phyloP scores from a whole-genome alignment of 306 rosid genomes.

The Fragaria ananassa region DNA sequence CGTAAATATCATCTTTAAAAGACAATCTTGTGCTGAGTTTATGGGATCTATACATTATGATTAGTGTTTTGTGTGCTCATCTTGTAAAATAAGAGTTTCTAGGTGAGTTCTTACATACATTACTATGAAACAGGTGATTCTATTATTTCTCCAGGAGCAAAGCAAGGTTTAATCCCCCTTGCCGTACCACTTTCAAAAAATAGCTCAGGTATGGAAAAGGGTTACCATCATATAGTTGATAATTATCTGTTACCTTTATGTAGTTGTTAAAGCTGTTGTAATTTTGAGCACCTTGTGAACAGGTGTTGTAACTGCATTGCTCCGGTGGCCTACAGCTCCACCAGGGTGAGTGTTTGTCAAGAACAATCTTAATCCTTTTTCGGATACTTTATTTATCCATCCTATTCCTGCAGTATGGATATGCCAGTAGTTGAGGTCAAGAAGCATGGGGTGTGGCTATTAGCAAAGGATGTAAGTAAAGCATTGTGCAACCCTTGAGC shows the following conservation, averaged over 20 bases:
- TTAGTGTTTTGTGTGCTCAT: neutral
- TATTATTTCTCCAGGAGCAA: conserved; percentile 77
- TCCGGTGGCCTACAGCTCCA: conserved; percentile 97
- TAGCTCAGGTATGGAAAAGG: conserved; percentile 51
- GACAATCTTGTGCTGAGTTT: conserved; percentile 2
- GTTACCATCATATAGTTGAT: neutral
- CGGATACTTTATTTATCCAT: conserved; percentile 25
- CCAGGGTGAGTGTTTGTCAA: conserved; percentile 54
- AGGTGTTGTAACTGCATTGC: conserved; percentile 78
- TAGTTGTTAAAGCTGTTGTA: conserved; percentile 15
- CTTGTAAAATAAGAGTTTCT: neutral
- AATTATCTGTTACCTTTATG: neutral
- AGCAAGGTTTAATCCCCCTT: conserved; percentile 75
- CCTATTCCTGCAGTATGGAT: conserved; percentile 60
- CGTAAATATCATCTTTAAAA: neutral
- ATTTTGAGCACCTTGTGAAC: conserved; percentile 18
- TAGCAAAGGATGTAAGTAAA: conserved; percentile 78
- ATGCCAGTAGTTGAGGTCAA: conserved; percentile 93
- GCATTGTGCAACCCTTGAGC: neutral
- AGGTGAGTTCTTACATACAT: neutral
- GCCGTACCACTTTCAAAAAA: conserved; percentile 71
- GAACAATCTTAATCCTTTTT: conserved; percentile 8
- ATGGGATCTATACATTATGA: neutral
- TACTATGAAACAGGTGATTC: conserved; percentile 63
- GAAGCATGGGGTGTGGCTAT: conserved; percentile 86